Evolutionary conservation across 1,284 basidiomycete genomes (phyloP).

Genomic region (Sporisorium exsertum): DNA sequence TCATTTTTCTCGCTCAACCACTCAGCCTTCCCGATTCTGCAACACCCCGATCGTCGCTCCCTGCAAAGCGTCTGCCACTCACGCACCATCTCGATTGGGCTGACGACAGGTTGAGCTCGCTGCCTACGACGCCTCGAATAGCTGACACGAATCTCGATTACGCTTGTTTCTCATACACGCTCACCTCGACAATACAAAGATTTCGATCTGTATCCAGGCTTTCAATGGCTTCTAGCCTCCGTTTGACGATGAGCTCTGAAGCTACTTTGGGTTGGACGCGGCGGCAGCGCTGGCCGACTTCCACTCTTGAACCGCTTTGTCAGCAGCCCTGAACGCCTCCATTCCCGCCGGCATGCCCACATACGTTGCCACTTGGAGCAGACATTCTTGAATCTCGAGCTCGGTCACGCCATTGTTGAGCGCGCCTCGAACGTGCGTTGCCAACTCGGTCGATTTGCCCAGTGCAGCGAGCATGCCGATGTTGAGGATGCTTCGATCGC

Average conservation of each 20-base stretch:
- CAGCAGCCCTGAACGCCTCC: constrained; percentile 43
- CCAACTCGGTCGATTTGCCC: constrained; percentile 37
- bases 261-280: constrained; percentile 6
- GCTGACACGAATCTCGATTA: background rate
- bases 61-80: background rate
- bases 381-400: constrained; percentile 37
- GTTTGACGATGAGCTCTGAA: background rate
- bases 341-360: constrained; percentile 48
- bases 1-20: background rate
- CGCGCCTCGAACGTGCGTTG: constrained; percentile 42
- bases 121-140: background rate
- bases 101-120: background rate
- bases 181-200: background rate
- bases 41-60: background rate
- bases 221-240: background rate
- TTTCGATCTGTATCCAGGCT: no score
- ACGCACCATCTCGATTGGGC: background rate
- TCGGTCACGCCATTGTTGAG: constrained; percentile 51
- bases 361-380: constrained; percentile 45
- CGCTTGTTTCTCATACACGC: background rate
- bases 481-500: constrained; percentile 48
- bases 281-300: constrained; percentile 16
- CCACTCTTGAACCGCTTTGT: constrained; percentile 50
- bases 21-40: background rate
- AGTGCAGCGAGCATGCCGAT: constrained; percentile 45